These are phyloP conservation scores for Trichosporon coremiiforme DNA, from an alignment of 1,284 basidiomycete species.

Conservation along the genomic window DNA sequence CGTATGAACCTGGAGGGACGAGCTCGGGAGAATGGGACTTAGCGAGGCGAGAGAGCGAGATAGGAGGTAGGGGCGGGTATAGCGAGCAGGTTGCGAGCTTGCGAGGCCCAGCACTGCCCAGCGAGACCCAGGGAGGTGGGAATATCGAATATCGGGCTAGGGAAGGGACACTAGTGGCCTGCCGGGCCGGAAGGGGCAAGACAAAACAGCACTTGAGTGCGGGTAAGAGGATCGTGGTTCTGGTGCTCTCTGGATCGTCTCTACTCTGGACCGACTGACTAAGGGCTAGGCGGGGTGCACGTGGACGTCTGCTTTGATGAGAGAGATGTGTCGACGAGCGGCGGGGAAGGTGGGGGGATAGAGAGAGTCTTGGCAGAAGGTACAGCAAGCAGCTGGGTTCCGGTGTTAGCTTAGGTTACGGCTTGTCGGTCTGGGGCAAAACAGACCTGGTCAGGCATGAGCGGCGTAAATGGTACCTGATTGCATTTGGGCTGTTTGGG, in stretches of 20 bases:
- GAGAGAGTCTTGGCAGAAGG: constrained; percentile 5
- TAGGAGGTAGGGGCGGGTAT: not conserved
- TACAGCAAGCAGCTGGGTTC: not conserved
- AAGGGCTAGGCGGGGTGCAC: not conserved
- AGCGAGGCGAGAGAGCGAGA: constrained; percentile 4
- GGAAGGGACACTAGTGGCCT: not conserved
- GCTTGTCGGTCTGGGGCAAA: not conserved
- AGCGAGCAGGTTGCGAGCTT: not conserved
- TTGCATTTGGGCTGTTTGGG: not conserved
- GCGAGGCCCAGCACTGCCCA: too few relatives aligned
- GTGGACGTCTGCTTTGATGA: not conserved
- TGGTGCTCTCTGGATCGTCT: not conserved
- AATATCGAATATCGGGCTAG: not conserved
- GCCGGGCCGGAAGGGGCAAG: constrained; percentile 6
- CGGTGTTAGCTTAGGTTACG: not conserved
- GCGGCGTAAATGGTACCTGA: not conserved
- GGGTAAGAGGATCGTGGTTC: constrained; percentile 2
- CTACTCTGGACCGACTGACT: not conserved
- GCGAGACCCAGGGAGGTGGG: not conserved
- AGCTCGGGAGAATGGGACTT: constrained; percentile 14
- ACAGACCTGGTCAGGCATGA: too few relatives aligned
- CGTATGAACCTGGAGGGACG: not conserved
- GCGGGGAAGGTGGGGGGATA: not conserved
- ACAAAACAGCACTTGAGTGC: not conserved
- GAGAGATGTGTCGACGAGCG: not conserved